These are phyloP conservation scores for Dillenia turbinata DNA, from an alignment of 164 flowering plant species.

Conservation along the genomic window DNA sequence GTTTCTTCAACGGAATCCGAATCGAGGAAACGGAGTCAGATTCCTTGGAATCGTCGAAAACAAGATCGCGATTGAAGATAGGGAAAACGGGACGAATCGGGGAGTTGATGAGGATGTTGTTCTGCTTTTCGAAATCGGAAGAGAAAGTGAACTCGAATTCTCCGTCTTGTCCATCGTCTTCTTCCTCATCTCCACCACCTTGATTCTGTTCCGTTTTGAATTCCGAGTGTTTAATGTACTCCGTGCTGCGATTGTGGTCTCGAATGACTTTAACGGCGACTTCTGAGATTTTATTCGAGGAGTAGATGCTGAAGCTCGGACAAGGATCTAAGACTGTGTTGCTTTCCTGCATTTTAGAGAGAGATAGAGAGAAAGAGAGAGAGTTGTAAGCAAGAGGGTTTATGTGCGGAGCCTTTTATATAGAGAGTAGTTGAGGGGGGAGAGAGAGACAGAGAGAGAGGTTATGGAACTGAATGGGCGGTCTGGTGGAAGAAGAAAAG, in stretches of 20 bases:
- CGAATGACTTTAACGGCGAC: conserved; percentile 24
- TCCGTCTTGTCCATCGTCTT: background rate
- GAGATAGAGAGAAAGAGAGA: background rate
- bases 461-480: too few relatives aligned
- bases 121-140: conserved; percentile 25
- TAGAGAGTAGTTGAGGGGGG: too few relatives aligned
- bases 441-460: too few relatives aligned
- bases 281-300: conserved; percentile 21
- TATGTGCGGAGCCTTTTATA: background rate
- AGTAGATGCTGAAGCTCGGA: conserved; percentile 34
- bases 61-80: conserved; percentile 31
- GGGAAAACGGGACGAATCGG: conserved; percentile 54
- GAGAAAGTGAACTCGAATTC: conserved; percentile 68
- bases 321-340: conserved; percentile 3
- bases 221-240: conserved; percentile 3
- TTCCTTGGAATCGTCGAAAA: conserved; percentile 6
- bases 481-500: too few relatives aligned
- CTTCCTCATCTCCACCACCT: conserved; percentile 10
- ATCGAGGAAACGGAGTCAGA: conserved; percentile 6
- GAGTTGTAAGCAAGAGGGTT: background rate
- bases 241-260: conserved; percentile 11
- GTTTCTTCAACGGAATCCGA: conserved; percentile 34
- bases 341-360: conserved; percentile 3
- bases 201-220: background rate
- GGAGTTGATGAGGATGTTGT: conserved; percentile 62